Evolutionary conservation across 176 grass and related monocot genomes (phyloP), one percentile per base, ranked within the genome.

Genomic region (Oropetium thomaeum): DNA sequence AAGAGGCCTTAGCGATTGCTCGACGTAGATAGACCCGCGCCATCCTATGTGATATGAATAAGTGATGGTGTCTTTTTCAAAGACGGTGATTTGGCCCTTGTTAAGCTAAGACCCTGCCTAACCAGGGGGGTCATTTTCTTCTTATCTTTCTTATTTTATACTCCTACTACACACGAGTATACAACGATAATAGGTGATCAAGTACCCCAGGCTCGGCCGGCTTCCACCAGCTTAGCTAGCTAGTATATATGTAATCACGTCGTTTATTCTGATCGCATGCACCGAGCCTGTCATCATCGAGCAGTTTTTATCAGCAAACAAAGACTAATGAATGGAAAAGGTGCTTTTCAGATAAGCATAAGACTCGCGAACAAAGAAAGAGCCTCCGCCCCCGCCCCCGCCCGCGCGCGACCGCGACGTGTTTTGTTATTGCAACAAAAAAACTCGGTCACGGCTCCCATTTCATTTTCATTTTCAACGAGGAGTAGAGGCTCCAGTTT

Each of bases 261-360:
- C 57, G 70, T 74, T 69, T 81, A 43, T 53, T 75, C 71, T 81
- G 77, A 81, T 43, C 73, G 60, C 54, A 20, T 26, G 55, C 49
- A 26, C 35, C 52, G 73, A 66, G 20, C 16, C n/a, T n/a, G 12
- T 14, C 22, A 12, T 6, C 68, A 38, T 8, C 35, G 35, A 38
- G 35, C 35, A 5, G 8, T 3, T 79, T 73, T 85, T 85, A 85
- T n/a, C n/a, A n/a, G n/a, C n/a, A n/a, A n/a, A 85, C 31, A 79
- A 64, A 70, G 71, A 81, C 84, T 53, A 76, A 86, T 81, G 25
- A 65, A 37, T 42, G 13, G 15, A 65, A 67, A 76, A 70, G 59
- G 65, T 70, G 65, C 22, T 8, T 70, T 81, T 67, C 78, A 58
- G 45, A 76, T 81, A 58, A 76, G 65, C 53, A 76, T n/a, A 70